These are phyloP conservation scores for Termitomyces sp. DNA, from an alignment of 1,284 basidiomycete species.

Conservation along the genomic window DNA sequence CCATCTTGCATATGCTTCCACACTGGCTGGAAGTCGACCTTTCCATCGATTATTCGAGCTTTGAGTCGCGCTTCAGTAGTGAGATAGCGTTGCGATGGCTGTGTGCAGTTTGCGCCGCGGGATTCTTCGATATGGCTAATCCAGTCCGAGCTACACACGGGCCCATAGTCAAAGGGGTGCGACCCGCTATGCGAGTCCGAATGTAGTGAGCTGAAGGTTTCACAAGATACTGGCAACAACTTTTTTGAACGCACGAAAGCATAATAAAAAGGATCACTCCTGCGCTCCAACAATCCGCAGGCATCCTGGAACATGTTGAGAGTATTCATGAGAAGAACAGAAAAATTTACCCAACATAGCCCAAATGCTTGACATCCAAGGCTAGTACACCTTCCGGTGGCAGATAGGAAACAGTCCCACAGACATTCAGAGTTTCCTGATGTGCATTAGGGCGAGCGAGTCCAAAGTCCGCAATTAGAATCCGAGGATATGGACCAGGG, in stretches of 20 bases:
- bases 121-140: slow-evolving; percentile 29
- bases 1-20: slow-evolving; percentile 60
- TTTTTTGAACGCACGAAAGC: slow-evolving; percentile 54
- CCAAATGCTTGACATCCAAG: slow-evolving; percentile 62
- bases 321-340: background rate
- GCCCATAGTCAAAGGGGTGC: slow-evolving; percentile 68
- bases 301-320: slow-evolving; percentile 43
- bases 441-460: slow-evolving; percentile 75
- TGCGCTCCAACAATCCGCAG: slow-evolving; percentile 80
- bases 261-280: slow-evolving; percentile 78
- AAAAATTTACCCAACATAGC: slow-evolving; percentile 50
- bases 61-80: slow-evolving; percentile 58
- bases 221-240: background rate
- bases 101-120: slow-evolving; percentile 24
- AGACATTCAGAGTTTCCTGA: slow-evolving; percentile 75
- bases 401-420: slow-evolving; percentile 80
- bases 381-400: slow-evolving; percentile 79
- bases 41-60: slow-evolving; percentile 59
- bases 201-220: background rate
- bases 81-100: slow-evolving; percentile 43
- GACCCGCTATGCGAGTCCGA: slow-evolving; percentile 39
- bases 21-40: slow-evolving; percentile 47
- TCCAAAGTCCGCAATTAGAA: slow-evolving; percentile 84
- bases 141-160: slow-evolving; percentile 25
- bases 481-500: slow-evolving; percentile 74